These are phyloP conservation scores for Scedosporium aurantiacum DNA, from an alignment of 2,329 filamentous ascomycete species.

Conservation along the genomic window DNA sequence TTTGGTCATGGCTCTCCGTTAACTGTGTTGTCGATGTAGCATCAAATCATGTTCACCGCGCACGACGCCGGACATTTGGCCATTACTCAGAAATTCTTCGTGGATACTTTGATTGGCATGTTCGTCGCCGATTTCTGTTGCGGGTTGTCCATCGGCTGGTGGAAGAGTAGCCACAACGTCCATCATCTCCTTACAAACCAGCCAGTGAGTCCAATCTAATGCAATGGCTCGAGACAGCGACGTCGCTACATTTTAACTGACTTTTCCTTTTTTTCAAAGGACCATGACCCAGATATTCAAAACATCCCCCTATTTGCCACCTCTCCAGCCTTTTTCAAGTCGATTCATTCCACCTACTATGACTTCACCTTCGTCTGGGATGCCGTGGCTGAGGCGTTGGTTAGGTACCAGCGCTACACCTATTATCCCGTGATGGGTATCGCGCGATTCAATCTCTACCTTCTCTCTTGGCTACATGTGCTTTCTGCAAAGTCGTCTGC, in stretches of 20 bases:
- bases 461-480: conserved; percentile 56
- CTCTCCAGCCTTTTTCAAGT: conserved; percentile 53
- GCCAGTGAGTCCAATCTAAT: conserved; percentile 26
- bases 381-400: conserved; percentile 43
- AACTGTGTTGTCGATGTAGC: conserved; percentile 25
- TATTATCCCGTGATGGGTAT: conserved; percentile 60
- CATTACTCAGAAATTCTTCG: conserved; percentile 47
- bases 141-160: conserved; percentile 56
- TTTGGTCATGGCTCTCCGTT: not conserved
- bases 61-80: conserved; percentile 55
- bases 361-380: conserved; percentile 51
- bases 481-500: conserved; percentile 41
- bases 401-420: conserved; percentile 52
- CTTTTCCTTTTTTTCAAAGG: conserved; percentile 19
- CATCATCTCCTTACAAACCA: conserved; percentile 57
- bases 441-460: conserved; percentile 63
- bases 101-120: conserved; percentile 49
- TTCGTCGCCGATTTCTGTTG: conserved; percentile 56
- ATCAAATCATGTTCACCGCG: conserved; percentile 58
- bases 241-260: not conserved
- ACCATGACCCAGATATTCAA: conserved; percentile 50
- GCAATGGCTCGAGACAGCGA: not conserved
- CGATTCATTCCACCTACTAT: conserved; percentile 52
- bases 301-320: conserved; percentile 61
- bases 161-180: conserved; percentile 59